These are phyloP conservation scores for Sclerotiophoma versabilis DNA, from an alignment of 2,329 filamentous ascomycete species.

Conservation along the genomic window DNA sequence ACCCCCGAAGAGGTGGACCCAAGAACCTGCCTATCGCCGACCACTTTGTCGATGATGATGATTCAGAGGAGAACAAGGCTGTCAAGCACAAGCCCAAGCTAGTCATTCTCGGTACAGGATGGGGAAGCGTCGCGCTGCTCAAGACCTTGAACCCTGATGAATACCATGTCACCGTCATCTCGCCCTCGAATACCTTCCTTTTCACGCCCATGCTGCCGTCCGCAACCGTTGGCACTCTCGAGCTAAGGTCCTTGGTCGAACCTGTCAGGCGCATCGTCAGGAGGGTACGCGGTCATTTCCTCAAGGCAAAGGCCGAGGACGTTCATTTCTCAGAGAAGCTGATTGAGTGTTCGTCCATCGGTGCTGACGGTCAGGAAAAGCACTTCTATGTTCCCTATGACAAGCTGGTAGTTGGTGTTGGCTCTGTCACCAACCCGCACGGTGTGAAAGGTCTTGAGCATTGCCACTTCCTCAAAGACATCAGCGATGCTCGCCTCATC, in stretches of 20 bases:
- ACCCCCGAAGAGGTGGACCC: constrained; percentile 81
- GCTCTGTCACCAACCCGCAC: constrained; percentile 91
- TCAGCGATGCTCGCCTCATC: constrained; percentile 88
- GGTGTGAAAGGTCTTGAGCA: constrained; percentile 94
- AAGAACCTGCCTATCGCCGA: constrained; percentile 96
- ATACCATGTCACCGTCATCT: constrained; percentile 95
- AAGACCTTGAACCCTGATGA: constrained; percentile 90
- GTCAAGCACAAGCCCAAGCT: constrained; percentile 89
- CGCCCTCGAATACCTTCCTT: constrained; percentile 93
- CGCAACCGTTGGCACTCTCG: constrained; percentile 93
- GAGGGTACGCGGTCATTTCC: constrained; percentile 82
- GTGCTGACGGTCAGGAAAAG: constrained; percentile 73
- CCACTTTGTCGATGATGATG: constrained; percentile 86
- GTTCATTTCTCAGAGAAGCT: constrained; percentile 92
- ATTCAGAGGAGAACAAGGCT: constrained; percentile 70
- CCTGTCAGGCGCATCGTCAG: constrained; percentile 85
- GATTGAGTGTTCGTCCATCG: constrained; percentile 81
- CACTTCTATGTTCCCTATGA: constrained; percentile 97
- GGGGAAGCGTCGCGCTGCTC: constrained; percentile 90
- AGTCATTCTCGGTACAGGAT: constrained; percentile 91
- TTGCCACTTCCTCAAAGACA: constrained; percentile 94
- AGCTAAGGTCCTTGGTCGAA: constrained; percentile 89
- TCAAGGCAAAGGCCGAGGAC: constrained; percentile 85
- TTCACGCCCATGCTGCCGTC: constrained; percentile 98
- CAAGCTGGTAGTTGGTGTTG: constrained; percentile 91